phyloP scores from a whole-genome alignment of 2,329 filamentous ascomycete species.

The Phialocephala sp. region DNA sequence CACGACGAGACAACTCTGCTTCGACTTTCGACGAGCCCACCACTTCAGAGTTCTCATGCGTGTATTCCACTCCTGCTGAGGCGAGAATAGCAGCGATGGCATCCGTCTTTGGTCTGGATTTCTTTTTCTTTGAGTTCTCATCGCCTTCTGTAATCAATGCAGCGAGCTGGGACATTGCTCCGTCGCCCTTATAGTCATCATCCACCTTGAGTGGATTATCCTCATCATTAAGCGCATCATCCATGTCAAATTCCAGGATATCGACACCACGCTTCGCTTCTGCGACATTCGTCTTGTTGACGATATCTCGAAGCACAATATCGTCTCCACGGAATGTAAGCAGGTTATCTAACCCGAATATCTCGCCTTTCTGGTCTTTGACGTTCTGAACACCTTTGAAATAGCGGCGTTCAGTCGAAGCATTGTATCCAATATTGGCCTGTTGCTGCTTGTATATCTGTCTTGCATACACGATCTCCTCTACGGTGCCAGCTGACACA shows the following conservation, averaged over 20 bases:
- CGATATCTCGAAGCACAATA: constrained; percentile 87
- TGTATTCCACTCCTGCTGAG: constrained; percentile 89
- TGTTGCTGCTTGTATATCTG: constrained; percentile 99
- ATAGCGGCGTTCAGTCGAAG: constrained; percentile 89
- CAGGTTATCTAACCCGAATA: constrained; percentile 89
- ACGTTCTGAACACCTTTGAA: constrained; percentile 94
- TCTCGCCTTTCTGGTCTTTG: constrained; percentile 83
- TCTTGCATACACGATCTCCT: constrained; percentile 95
- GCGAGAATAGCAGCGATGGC: constrained; percentile 88
- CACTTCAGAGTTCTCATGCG: constrained; percentile 95
- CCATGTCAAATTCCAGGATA: constrained; percentile 77
- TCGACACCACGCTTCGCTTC: constrained; percentile 86
- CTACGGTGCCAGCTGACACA: constrained; percentile 88
- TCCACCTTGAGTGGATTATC: constrained; percentile 49
- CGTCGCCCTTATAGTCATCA: constrained; percentile 57
- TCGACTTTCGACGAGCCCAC: constrained; percentile 94
- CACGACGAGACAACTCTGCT: constrained; percentile 77
- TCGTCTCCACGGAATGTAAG: constrained; percentile 80
- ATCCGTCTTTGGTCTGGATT: constrained; percentile 59
- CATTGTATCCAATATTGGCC: constrained; percentile 95
- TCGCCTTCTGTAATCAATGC: constrained; percentile 59
- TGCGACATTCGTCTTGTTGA: constrained; percentile 97
- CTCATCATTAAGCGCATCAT: constrained; percentile 62
- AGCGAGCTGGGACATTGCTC: constrained; percentile 75
- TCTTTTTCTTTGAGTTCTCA: constrained; percentile 48